Evolutionary conservation across 2,329 filamentous ascomycete species (phyloP).

Genomic region (Colletotrichum gigasporum): DNA sequence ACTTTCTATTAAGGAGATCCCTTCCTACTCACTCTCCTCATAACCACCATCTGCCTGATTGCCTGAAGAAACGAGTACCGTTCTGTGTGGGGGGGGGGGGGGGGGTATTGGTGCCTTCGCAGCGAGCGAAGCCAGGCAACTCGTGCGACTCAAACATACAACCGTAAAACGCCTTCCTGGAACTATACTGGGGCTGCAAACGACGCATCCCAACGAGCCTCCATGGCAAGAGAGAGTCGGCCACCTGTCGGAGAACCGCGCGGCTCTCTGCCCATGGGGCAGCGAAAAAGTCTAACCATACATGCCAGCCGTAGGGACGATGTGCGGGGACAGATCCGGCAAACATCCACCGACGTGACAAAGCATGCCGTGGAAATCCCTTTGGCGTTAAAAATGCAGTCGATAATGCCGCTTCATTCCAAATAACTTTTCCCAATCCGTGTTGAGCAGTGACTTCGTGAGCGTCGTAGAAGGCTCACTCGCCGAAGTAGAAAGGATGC

Average conservation of each 20-base stretch:
- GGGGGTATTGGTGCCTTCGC: slow-evolving; percentile 47
- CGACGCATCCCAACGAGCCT: slow-evolving; percentile 28
- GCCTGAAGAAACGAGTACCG: slow-evolving; percentile 45
- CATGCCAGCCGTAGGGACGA: slow-evolving; percentile 20
- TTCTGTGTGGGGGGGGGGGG: slow-evolving; percentile 45
- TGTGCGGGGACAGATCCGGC: slow-evolving; percentile 5
- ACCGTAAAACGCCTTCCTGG: slow-evolving; percentile 51
- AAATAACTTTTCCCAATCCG: slow-evolving; percentile 34
- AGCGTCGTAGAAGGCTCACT: slow-evolving; percentile 26
- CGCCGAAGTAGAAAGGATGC: slow-evolving; percentile 29
- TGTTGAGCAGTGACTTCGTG: slow-evolving; percentile 30
- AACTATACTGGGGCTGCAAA: slow-evolving; percentile 33
- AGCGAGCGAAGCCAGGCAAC: slow-evolving; percentile 43
- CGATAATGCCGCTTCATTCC: slow-evolving; percentile 32
- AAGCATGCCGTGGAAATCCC: slow-evolving; percentile 30
- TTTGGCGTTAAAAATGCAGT: slow-evolving; percentile 31
- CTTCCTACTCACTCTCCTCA: slow-evolving; percentile 23
- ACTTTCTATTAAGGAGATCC: slow-evolving; percentile 30
- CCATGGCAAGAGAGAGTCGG: slow-evolving; percentile 33
- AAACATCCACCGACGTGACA: slow-evolving; percentile 13
- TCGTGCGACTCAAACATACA: slow-evolving; percentile 45
- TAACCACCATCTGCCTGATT: slow-evolving; percentile 35
- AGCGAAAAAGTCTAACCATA: slow-evolving; percentile 32
- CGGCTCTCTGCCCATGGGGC: slow-evolving; percentile 49
- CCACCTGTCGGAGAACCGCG: slow-evolving; percentile 48